Base-by-base conservation (phyloP, 768 basidiomycete genomes). In the Termitomyces sp. region DNA sequence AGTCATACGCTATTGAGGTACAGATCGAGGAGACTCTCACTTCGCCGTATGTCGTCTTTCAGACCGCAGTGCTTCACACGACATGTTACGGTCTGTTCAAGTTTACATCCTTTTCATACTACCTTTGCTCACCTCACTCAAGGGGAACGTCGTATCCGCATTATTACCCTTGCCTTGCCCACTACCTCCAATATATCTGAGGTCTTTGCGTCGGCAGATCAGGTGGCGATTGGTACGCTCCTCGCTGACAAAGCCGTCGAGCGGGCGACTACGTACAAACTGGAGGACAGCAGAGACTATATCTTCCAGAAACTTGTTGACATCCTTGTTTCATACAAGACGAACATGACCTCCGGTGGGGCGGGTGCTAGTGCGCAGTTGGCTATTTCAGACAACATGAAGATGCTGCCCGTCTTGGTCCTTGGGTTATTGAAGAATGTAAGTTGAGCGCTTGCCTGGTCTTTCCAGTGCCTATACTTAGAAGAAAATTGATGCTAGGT, bases 381-480 rank as follows among this genome's bases (percentile, higher is more conserved):
- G 58, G 90, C 94, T 13, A 84, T 95, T 59, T 86, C 90, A 5
- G 94, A 96, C 63, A 99, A 98, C 71, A 66, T 98, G 78, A 94
- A 92, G 79, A 88, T 95, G 84, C 75, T 99, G 42, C 97, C 97
- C 2, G 84, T 98, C 24, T 75, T 99, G 59, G 77, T 90, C 32
- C 87, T 98, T 44, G 96, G 92, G 16, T 70, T 99, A 58, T 70
- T 98, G 72, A 99, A 99, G 79, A 96, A 98, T 66, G 95, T 95
- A 59, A 65, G 84, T 74, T 7, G 13, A 20, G 3, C 32, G 18
- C 38, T 24, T 51, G 6, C 10, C 33, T 49, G 18, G 22, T 35
- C 26, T 49, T 8, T 58, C 51, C 38, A 48, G 55, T 20, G 46
- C 51, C 30, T 12, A 33, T 26, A 22, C 53, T 36, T 2, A 49